Base-by-base conservation (phyloP, 805 yeast genomes). In the Candida sithepensis region DNA sequence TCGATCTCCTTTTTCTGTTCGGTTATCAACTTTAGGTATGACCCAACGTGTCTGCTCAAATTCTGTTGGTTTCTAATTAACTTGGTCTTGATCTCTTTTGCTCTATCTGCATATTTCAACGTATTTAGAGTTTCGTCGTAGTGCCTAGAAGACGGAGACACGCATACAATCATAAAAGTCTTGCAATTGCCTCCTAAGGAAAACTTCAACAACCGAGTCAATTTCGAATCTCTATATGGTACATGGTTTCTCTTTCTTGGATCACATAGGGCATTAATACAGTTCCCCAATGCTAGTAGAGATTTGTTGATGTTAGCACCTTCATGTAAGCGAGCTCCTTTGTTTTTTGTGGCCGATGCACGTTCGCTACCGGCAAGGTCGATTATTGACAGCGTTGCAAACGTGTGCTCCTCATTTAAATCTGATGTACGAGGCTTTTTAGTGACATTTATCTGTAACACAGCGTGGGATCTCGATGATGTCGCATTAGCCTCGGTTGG, bases 311-410 rank as follows among this genome's bases (percentile, higher is more conserved):
- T 92, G 63, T 88, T 88, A 13, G 97, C 98, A 23, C 98, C 97
- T 64, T 92, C 98, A 47, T 80, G 78, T 13, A 92, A 72, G 42
- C 96, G 69, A 26, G 75, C 78, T 0, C 98, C 98, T 41, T 89
- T 67, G 64, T 92, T 92, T 54, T 79, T 81, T 0, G 98, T 90
- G 0, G 94, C 85, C 0, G 94, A 82, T 0, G 98, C 98, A 38
- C 98, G 72, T 68, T 92, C 98, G 66, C 96, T 86, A 4, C 98
- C 98, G 0, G 98, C 98, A 40, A 92, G 68, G 65, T 92, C 98
- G 42, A 92, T 91, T 23, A 92, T 85, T 0, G 94, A 85, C 26
- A 91, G 69, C 0, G 96, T 88, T 0, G 96, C 90, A 67, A 78
- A 82, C 0, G 84, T 79, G 54, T 84, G 91, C 28, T 81, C 75